phyloP scores from a whole-genome alignment of 2,329 filamentous ascomycete genomes.

The Torrubiellomyces zombiae region DNA sequence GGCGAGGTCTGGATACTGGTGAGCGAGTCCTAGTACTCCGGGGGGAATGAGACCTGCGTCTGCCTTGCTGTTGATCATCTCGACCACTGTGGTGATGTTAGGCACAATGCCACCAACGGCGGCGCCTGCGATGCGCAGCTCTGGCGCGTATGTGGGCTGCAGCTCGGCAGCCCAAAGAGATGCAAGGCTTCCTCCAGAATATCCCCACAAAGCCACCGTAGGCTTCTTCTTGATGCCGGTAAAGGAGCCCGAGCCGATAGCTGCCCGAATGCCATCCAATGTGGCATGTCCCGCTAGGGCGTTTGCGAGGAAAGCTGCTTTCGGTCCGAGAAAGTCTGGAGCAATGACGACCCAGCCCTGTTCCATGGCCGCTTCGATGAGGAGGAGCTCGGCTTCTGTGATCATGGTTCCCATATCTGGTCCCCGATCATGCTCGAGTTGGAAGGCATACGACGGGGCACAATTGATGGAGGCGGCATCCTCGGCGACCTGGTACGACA shows the following conservation, averaged over 20 bases:
- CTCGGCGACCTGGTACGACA: conserved; percentile 26
- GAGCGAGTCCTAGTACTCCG: conserved; percentile 8
- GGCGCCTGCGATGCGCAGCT: conserved; percentile 10
- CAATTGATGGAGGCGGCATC: conserved; percentile 21
- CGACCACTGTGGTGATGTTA: conserved; percentile 6
- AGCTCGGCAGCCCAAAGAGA: conserved; percentile 10
- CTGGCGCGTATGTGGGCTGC: conserved; percentile 10
- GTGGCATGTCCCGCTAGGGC: conserved; percentile 22
- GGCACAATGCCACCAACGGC: conserved; percentile 11
- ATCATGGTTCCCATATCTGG: conserved; percentile 17
- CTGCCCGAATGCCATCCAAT: conserved; percentile 26
- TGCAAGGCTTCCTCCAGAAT: conserved; percentile 11
- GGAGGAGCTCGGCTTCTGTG: conserved; percentile 8
- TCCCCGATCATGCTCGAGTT: conserved; percentile 4
- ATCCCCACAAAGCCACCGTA: conserved; percentile 26
- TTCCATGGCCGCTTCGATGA: conserved; percentile 14
- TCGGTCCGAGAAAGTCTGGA: conserved; percentile 29
- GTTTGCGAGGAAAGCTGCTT: conserved; percentile 24
- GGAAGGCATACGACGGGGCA: conserved; percentile 11
- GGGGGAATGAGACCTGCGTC: conserved; percentile 8
- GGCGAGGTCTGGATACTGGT: conserved; percentile 8
- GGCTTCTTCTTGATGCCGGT: conserved; percentile 16
- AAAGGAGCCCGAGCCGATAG: conserved; percentile 10
- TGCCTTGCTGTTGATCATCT: conserved; percentile 5
- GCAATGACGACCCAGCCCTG: conserved; percentile 29